Base-by-base conservation (phyloP, 495 filamentous ascomycete species). In the Talaromyces ruber region DNA sequence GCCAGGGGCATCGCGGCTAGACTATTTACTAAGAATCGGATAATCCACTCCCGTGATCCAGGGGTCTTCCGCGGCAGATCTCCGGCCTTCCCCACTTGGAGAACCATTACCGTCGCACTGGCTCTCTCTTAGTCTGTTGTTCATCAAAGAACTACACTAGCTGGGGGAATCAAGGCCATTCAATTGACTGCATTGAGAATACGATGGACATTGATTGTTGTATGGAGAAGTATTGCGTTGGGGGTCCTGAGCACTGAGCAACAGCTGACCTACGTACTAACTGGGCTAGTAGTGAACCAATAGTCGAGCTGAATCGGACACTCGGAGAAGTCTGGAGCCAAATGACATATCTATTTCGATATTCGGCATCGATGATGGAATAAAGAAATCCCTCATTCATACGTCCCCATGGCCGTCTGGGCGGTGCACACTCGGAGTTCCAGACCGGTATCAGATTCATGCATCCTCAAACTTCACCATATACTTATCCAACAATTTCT, bases 61-160 rank as follows among this genome's bases (percentile, higher is more conserved):
- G 51, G 51, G 51, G 51, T 54, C 51, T 54, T 11, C 51, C 8
- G 22, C 51, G 26, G 51, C 51, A 54, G 51, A 54, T 54, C 51
- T 54, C 51, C 51, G 14, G 12, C 51, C 26, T 54, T 54, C 51
- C 51, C 26, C 51, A 25, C 26, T 54, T 54, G 5, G 18, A 47
- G 43, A 47, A 47, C 43, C 78, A 89, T 94, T 79, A 12, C 81
- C 85, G 66, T 87, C 84, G 43, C 65, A 90, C 59, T 86, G 85
- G 72, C 28, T 28, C 51, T 7, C 24, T 54, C 26, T 53, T 22
- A 26, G 22, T 25, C 16, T 28, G 0, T 14, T 2, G 21, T 11
- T 12, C 14, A 25, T 9, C 24, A 25, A 6, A 16, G 3, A 39
- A 12, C 3, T 39, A 16, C 14, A 37, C 7, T 16, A 4, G 14